phyloP scores from a whole-genome alignment of 2,329 filamentous ascomycete genomes.

The Colletotrichum coccodes region DNA sequence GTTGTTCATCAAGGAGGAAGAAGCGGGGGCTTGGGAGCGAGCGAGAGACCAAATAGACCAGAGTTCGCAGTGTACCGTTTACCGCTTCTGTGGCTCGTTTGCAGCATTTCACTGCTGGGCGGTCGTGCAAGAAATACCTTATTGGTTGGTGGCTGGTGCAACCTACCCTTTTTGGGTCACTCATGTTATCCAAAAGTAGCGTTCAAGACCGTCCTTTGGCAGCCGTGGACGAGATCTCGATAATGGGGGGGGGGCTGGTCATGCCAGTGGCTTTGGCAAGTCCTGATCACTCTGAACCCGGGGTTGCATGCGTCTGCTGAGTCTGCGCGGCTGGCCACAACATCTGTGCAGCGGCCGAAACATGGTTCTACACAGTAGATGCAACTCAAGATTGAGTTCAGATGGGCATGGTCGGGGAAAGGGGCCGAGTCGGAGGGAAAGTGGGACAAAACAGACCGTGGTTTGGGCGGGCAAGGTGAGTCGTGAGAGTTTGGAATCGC shows the following conservation, averaged over 20 bases:
- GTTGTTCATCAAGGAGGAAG: background rate
- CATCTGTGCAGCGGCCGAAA: conserved; percentile 28
- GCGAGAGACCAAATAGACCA: background rate
- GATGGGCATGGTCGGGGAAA: conserved; percentile 22
- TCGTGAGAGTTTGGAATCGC: conserved; percentile 3
- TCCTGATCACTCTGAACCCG: background rate
- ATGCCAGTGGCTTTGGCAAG: background rate
- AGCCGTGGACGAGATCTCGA: background rate
- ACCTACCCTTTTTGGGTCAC: conserved; percentile 3
- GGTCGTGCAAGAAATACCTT: background rate
- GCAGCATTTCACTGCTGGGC: conserved; percentile 10
- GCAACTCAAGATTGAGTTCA: conserved; percentile 29
- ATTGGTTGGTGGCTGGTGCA: conserved; percentile 9
- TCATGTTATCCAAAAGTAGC: background rate
- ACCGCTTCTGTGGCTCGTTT: background rate
- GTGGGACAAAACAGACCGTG: conserved; percentile 15
- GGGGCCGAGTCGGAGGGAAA: conserved; percentile 17
- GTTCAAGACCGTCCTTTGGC: background rate
- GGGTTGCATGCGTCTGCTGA: conserved; percentile 16
- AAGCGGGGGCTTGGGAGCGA: background rate
- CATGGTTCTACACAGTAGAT: conserved; percentile 24
- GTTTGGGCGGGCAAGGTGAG: conserved; percentile 9
- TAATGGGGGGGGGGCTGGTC: background rate
- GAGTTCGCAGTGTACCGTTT: background rate
- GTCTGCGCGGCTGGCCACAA: conserved; percentile 6